Percentiles rank a stretch among this genome's conserved stretches.
Evolutionary conservation across 164 flowering plant genomes (phyloP).

Genomic region (Houttuynia cordata): DNA sequence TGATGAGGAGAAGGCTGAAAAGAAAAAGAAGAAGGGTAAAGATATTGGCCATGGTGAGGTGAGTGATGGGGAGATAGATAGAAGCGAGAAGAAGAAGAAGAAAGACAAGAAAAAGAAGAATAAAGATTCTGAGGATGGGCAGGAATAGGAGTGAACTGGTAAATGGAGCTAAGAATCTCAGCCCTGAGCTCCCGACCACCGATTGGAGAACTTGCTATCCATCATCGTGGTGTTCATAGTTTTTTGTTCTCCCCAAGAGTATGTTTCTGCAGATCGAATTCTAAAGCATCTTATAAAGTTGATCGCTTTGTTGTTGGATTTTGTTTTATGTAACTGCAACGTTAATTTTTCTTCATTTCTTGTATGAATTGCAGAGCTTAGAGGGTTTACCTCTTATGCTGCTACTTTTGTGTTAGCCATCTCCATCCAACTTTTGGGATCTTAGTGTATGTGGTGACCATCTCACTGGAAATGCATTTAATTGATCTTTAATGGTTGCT

Average conservation of each 20-base stretch:
- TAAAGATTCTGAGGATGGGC: background rate
- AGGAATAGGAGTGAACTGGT: constrained; percentile 1
- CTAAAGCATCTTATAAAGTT: background rate
- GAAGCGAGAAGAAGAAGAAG: constrained; percentile 3
- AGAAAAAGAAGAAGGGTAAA: constrained; percentile 2
- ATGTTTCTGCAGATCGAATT: background rate
- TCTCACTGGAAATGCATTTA: no score
- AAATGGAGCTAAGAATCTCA: background rate
- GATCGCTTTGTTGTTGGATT: background rate
- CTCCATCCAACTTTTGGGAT: background rate
- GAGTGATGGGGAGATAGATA: background rate
- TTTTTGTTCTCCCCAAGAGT: background rate
- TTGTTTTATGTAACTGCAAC: background rate
- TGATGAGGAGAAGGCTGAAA: background rate
- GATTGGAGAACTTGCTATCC: background rate
- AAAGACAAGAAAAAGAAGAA: background rate
- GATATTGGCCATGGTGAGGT: background rate
- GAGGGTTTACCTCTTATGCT: background rate
- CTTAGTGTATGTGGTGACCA: background rate
- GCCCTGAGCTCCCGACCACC: background rate
- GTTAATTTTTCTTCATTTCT: background rate
- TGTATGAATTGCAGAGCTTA: background rate
- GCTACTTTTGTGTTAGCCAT: background rate
- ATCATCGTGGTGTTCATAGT: background rate
- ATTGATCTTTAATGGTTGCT: no score